Evolutionary conservation across 495 filamentous ascomycete genomes (phyloP).

Genomic region (Neurospora sp.): DNA sequence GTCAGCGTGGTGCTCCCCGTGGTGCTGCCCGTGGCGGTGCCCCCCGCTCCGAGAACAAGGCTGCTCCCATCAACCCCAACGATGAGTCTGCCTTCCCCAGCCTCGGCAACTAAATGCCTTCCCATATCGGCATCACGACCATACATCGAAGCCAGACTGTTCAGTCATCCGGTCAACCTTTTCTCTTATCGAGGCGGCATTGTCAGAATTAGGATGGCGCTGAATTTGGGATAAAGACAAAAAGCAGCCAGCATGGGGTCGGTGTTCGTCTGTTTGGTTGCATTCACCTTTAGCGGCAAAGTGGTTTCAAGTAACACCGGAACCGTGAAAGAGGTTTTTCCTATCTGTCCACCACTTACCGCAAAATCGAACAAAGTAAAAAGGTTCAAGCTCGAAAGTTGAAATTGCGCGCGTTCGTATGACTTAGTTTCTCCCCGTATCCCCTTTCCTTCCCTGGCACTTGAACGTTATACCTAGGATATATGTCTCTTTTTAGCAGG

Average conservation of each 20-base stretch:
- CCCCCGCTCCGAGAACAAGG: slow-evolving; percentile 23
- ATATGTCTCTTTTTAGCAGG: not conserved
- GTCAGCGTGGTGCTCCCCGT: slow-evolving; percentile 36
- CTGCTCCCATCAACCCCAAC: slow-evolving; percentile 44
- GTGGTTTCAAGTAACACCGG: not conserved
- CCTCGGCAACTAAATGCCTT: slow-evolving; percentile 42
- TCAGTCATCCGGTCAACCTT: not conserved
- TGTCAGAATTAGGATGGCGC: not conserved
- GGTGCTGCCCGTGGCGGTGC: slow-evolving; percentile 28
- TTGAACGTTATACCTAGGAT: not conserved
- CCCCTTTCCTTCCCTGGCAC: not conserved
- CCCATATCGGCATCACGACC: not conserved
- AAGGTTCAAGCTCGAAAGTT: not conserved
- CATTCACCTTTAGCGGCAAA: slow-evolving; percentile 2
- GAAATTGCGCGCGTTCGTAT: not conserved
- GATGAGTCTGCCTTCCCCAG: slow-evolving; percentile 65
- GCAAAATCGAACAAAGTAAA: not conserved
- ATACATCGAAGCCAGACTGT: not conserved
- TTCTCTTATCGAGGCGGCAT: not conserved
- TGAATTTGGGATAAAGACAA: not conserved
- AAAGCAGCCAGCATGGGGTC: slow-evolving; percentile 8
- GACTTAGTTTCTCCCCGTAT: not conserved
- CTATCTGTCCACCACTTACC: not conserved
- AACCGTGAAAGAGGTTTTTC: not conserved
- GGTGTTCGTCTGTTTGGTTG: slow-evolving; percentile 2